Evolutionary conservation across 495 filamentous ascomycete species (phyloP), one percentile per base, ranked within the genome.

Genomic region (Parathielavia hyrcaniae): DNA sequence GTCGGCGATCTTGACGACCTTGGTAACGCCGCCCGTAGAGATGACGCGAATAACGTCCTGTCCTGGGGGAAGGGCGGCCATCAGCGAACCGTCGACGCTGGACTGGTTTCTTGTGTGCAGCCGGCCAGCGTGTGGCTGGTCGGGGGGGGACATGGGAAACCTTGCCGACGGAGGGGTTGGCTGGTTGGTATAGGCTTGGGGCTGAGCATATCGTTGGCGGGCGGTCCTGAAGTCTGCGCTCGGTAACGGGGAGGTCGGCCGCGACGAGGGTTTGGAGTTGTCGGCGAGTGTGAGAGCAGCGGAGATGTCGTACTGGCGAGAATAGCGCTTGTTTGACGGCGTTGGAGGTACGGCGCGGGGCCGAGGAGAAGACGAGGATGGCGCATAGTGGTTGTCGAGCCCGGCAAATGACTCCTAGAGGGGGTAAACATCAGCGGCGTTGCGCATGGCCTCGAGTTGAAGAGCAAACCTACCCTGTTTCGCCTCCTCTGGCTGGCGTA

Each of bases 1-100:
- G 60, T 86, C 88, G 53, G 88, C 86, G 50, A 97, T 86, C 67
- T 90, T 88, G 54, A 97, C 81, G 8, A 96, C 90, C 69, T 91
- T 91, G 34, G 90, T 95, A 56, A 87, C 84, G n/a, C 90, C 87
- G 44, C 86, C 89, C 30, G 85, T 88, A 59, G 91, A 95, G 64
- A 97, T 96, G 39, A 97, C 88, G 41, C 90, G 82, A 58, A 97
- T 93, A 50, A 95, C 82, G 41, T 88, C 84, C 65, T 89, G 85
- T 65, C 89, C 86, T 40, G 79, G 76, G 23, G 90, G 91, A 53
- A 96, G 77, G 53, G 85, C 81, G 35, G 87, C 86, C 77, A 95
- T 90, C 35, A 89, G 83, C 43, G 89, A 81, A 51, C 83, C 86
- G 65, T 96, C 90, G 57, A 90, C 77, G 67, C 87, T 91, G 35